Percentiles rank a stretch among this genome's conserved stretches.
phyloP scores from a whole-genome alignment of 1,139 yeast genomes.

The Candida freyschussii region DNA sequence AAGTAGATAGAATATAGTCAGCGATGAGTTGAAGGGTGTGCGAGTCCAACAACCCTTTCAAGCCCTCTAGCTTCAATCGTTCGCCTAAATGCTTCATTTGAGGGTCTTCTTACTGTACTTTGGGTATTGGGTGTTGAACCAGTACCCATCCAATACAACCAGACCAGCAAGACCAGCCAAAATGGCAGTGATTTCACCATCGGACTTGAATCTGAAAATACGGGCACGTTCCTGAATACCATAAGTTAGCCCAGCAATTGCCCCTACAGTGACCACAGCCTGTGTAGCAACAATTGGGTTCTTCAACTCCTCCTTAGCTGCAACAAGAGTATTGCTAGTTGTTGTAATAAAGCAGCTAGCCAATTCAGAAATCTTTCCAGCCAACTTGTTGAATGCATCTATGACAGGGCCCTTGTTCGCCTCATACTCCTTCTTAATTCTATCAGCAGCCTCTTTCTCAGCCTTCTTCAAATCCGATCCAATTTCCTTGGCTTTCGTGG shows the following conservation, averaged over 20 bases:
- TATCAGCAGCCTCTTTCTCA: constrained; percentile 22
- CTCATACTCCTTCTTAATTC: constrained; percentile 23
- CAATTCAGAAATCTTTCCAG: constrained; percentile 17
- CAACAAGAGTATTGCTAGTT: constrained; percentile 16
- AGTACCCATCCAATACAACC: constrained; percentile 48
- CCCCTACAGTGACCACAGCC: constrained; percentile 45
- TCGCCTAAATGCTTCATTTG: too few species aligned
- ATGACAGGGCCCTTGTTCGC: constrained; percentile 25
- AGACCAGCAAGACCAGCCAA: constrained; percentile 52
- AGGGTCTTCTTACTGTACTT: constrained; percentile 39
- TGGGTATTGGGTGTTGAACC: constrained; percentile 49
- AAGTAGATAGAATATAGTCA: too few species aligned
- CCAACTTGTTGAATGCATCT: constrained; percentile 22
- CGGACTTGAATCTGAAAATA: constrained; percentile 39
- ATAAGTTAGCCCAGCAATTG: constrained; percentile 44
- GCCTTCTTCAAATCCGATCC: constrained; percentile 19
- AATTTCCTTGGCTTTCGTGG: constrained; percentile 17
- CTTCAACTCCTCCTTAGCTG: constrained; percentile 39
- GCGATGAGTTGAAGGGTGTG: too few species aligned
- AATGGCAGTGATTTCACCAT: constrained; percentile 46
- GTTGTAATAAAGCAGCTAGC: constrained; percentile 18
- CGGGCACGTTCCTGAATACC: constrained; percentile 48
- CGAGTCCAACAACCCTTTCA: too few species aligned
- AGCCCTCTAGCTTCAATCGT: too few species aligned
- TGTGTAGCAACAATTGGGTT: constrained; percentile 62